These are phyloP conservation scores for Esteya vermicola DNA, from an alignment of 2,329 filamentous ascomycete species.

Conservation along the genomic window DNA sequence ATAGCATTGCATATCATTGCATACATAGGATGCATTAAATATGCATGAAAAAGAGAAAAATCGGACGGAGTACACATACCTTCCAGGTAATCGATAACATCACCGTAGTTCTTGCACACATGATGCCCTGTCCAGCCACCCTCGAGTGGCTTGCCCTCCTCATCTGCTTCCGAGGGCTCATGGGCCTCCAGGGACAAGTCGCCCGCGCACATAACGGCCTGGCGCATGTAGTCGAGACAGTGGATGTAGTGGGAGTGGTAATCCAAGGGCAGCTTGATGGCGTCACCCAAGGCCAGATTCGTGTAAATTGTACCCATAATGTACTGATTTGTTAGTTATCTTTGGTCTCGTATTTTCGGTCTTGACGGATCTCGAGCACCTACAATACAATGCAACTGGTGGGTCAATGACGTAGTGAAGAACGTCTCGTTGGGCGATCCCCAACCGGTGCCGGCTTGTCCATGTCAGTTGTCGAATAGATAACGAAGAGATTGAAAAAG, in stretches of 20 bases:
- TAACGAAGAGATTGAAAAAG: background rate
- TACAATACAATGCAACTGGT: conserved; percentile 26
- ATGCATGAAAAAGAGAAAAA: background rate
- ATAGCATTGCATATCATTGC: too few relatives aligned
- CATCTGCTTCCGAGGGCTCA: conserved; percentile 19
- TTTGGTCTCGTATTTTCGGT: background rate
- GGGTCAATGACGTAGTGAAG: conserved; percentile 25
- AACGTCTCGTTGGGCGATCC: conserved; percentile 17
- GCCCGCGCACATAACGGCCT: conserved; percentile 24
- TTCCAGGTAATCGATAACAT: conserved; percentile 23
- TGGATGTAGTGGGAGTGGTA: conserved; percentile 23
- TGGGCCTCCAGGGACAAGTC: conserved; percentile 23
- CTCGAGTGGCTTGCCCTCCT: conserved; percentile 20
- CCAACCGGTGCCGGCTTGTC: conserved; percentile 19
- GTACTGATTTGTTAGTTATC: conserved; percentile 11
- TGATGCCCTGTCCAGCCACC: conserved; percentile 28
- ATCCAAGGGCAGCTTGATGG: conserved; percentile 13
- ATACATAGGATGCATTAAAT: too few relatives aligned
- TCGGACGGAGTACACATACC: conserved; percentile 7
- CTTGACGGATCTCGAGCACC: conserved; percentile 3
- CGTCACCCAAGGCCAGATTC: conserved; percentile 7
- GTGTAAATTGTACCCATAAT: conserved; percentile 21
- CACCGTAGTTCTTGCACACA: conserved; percentile 23
- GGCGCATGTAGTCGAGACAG: conserved; percentile 26
- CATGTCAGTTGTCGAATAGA: background rate